Conservation (phyloP, 768 basidiomycete species). For the Fomitopsis serialis region DNA sequence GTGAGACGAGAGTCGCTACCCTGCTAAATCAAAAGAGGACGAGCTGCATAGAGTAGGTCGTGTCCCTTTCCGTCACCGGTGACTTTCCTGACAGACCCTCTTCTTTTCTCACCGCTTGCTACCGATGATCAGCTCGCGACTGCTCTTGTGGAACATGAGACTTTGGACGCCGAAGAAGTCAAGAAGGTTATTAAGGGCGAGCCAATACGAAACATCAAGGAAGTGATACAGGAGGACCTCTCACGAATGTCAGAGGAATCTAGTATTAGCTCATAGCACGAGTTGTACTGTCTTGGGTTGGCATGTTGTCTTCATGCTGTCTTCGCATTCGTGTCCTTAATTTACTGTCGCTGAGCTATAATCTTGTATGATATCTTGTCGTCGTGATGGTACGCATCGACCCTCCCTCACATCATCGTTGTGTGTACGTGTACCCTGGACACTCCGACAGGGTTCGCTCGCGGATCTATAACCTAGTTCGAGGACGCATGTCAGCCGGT, state of each 20-base stretch:
- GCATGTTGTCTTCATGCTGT: neutral
- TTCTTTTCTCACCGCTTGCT: conserved; percentile 1
- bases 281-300: neutral
- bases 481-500: neutral
- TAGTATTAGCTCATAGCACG: conserved; percentile 11
- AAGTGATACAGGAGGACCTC: conserved; percentile 56
- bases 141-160: conserved; percentile 94
- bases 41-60: conserved; percentile 40
- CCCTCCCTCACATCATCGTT: neutral
- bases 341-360: neutral
- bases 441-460: too few relatives aligned
- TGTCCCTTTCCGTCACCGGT: conserved; percentile 11
- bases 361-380: neutral
- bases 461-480: too few relatives aligned
- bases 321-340: neutral
- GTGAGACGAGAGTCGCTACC: conserved; percentile 34
- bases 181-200: conserved; percentile 81
- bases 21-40: conserved; percentile 36
- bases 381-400: neutral
- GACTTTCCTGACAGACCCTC: neutral
- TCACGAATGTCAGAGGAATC: conserved; percentile 17
- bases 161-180: conserved; percentile 83
- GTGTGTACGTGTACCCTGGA: neutral
- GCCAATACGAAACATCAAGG: conserved; percentile 62
- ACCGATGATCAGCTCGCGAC: conserved; percentile 60